Evolutionary conservation across 345 rosid species (phyloP), one percentile per base, ranked within the genome.

Genomic region (Euphorbia pulcherrima): DNA sequence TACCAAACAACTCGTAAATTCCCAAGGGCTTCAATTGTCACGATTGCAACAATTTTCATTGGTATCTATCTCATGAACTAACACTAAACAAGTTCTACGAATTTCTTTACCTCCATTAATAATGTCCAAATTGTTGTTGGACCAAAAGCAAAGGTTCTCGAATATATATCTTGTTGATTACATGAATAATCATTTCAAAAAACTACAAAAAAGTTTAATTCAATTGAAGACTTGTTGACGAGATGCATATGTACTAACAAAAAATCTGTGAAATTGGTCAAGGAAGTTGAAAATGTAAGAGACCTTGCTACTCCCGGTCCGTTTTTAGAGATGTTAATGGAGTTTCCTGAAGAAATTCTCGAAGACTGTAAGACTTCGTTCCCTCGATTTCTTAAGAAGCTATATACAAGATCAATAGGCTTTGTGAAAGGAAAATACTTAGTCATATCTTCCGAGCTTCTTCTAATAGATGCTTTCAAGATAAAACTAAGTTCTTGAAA

Each of bases 261-360:
- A 23, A 41, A 26, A 26, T 14, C 66, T 40, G 14, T 12, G 37
- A 44, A 62, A 37, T 11, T 62, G 6, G 66, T 62, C 2, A 26
- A 13, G 11, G 53, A 62, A 6, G 24, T 2, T 2, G 53, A 62
- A 0, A 41, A 21, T 2, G 44, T 0, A 24, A 37, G 26, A 44
- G 2, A 44, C 8, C 24, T 0, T 0, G 0, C 6, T 2, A 23
- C 23, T 0, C 4, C 28, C 0, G 33, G 33, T 24, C 35, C 29
- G 0, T 29, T 62, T 4, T 4, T 62, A 3, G 6, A 62, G 8
- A 61, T 21, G 24, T 20, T 41, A 26, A 1, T 17, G 10, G 53
- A 62, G 16, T 11, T 62, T 13, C 53, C 66, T 0, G 66, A 62
- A 62, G 66, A 37, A 41, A 62, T 62, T 41, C 66, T 62, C 16